Base-by-base conservation (phyloP, 2,329 filamentous ascomycete genomes). In the Dactylonectria macrodidyma region DNA sequence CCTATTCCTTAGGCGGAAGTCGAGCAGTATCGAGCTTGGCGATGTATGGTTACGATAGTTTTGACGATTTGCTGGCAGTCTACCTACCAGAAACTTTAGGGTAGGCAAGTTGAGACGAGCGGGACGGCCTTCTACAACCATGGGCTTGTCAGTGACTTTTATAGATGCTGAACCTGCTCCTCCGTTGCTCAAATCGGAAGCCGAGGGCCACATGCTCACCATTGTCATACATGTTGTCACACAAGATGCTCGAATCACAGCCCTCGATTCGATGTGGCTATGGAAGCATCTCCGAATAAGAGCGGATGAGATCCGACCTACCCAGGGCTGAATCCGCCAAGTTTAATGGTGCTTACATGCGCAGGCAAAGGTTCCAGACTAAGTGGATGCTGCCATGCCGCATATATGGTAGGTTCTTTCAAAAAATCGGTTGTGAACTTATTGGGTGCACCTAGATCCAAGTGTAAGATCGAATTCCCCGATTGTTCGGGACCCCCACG, bases 141-240 rank as follows among this genome's bases (percentile, higher is more conserved):
- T 36, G 33, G 22, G 36, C 38, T 14, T 24, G 36, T 44, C 14
- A 10, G 14, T n/a, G 3, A 52, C 48, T 33, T 50, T 60, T 65
- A 65, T 65, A 65, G 33, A 8, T n/a, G 33, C 56, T 33, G 36
- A 33, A 55, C 24, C 19, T 57, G 24, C 55, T 44, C 55, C 3
- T 26, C 6, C 26, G 26, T 30, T 30, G 26, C 34, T 22, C 6
- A 9, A 26, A 41, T 41, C 62, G 62, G 62, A 48, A 55, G 48
- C 62, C 62, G 62, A 65, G 44, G 24, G 34, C n/a, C 56, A 56
- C 50, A 50, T 56, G 56, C 50, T 50, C 38, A 47, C 19, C 10
- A 38, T 22, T 10, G n/a, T 54, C 30, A 7, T 36, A 34, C 30
- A 34, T 10, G 51, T 24, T 36, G 51, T 54, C 51, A n/a, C 51